Conservation (phyloP, 2,329 filamentous ascomycete species). For the Curvularia spicifera region DNA sequence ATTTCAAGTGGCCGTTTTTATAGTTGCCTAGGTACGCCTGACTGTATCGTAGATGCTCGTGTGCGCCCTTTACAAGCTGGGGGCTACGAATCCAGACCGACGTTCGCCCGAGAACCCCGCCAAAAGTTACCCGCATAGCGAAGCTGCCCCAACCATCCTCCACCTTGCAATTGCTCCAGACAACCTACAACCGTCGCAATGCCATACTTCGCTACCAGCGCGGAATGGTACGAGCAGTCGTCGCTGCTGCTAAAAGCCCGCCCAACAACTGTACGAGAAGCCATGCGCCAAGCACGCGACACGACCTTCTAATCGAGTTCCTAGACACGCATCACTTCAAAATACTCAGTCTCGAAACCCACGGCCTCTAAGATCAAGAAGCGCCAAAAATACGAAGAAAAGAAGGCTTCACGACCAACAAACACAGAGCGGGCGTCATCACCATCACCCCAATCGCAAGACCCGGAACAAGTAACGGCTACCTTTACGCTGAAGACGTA, state of each 20-base stretch:
- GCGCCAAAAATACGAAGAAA: slow-evolving; percentile 43
- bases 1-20: background rate
- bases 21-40: background rate
- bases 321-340: slow-evolving; percentile 89
- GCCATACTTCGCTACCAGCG: slow-evolving; percentile 80
- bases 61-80: background rate
- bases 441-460: slow-evolving; percentile 35
- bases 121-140: slow-evolving; percentile 34
- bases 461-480: slow-evolving; percentile 54
- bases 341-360: slow-evolving; percentile 74
- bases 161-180: slow-evolving; percentile 19
- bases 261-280: slow-evolving; percentile 73
- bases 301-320: slow-evolving; percentile 13
- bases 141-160: slow-evolving; percentile 12
- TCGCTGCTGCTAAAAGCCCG: slow-evolving; percentile 83
- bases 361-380: slow-evolving; percentile 42
- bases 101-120: slow-evolving; percentile 33
- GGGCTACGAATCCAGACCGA: slow-evolving; percentile 13
- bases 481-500: slow-evolving; percentile 86
- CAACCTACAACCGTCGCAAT: slow-evolving; percentile 56
- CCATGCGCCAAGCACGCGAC: slow-evolving; percentile 16
- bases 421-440: slow-evolving; percentile 36
- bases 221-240: slow-evolving; percentile 92
- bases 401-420: slow-evolving; percentile 36
- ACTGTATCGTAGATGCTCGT: background rate